phyloP scores from a whole-genome alignment of 495 filamentous ascomycete species.

The Hypomontagnella monticulosa region DNA sequence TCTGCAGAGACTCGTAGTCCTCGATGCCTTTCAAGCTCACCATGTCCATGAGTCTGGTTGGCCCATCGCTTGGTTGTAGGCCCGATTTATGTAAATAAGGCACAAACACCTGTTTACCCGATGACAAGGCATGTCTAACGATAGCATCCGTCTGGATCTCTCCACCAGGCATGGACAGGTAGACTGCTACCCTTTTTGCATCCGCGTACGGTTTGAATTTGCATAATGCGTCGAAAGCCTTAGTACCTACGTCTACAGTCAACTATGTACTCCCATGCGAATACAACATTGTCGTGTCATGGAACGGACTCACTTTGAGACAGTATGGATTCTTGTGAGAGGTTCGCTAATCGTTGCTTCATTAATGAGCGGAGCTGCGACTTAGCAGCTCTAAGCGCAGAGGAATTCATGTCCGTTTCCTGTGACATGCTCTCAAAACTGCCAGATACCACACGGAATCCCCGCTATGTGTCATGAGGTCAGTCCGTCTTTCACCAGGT shows the following conservation, averaged over 20 bases:
- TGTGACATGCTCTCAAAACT: conserved; percentile 29
- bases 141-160: conserved; percentile 85
- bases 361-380: conserved; percentile 75
- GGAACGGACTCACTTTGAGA: conserved; percentile 71
- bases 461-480: conserved; percentile 27
- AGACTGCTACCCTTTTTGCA: conserved; percentile 81
- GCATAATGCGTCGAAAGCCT: conserved; percentile 66
- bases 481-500: conserved; percentile 20
- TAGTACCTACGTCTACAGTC: conserved; percentile 58
- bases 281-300: conserved; percentile 4
- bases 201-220: conserved; percentile 66
- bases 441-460: conserved; percentile 1
- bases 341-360: conserved; percentile 66
- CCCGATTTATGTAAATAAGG: conserved; percentile 81
- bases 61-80: conserved; percentile 52
- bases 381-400: conserved; percentile 70
- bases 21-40: conserved; percentile 73
- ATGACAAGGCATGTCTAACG: conserved; percentile 78
- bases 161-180: conserved; percentile 87
- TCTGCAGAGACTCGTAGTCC: conserved; percentile 79
- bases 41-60: conserved; percentile 89
- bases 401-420: conserved; percentile 46
- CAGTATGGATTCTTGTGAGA: conserved; percentile 66
- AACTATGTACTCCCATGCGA: conserved; percentile 13
- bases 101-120: conserved; percentile 87